A percentile compares a stretch with the other conserved stretches of the same genome.
phyloP scores from a whole-genome alignment of 169 alveolate species.

The Besnoitia besnoiti region DNA sequence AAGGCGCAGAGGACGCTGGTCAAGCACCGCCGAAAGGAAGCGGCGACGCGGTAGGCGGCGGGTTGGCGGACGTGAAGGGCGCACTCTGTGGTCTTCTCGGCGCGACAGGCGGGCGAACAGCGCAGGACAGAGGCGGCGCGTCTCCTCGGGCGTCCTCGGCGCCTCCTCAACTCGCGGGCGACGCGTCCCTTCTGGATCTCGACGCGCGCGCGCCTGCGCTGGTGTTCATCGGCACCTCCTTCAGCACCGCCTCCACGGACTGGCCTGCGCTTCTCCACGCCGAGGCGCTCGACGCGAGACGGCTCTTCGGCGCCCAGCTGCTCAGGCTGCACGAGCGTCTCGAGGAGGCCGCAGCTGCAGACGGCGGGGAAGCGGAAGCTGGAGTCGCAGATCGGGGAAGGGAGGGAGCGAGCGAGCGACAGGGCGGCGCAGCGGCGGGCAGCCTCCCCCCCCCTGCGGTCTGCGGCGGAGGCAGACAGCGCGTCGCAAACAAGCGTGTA shows the following conservation, averaged over 20 bases:
- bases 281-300: not conserved
- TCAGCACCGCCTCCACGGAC: conserved; percentile 43
- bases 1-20: no score
- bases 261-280: not conserved
- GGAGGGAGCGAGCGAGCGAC: not conserved
- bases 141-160: not conserved
- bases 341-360: no score
- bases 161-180: not conserved
- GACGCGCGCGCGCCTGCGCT: not conserved
- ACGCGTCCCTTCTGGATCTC: not conserved
- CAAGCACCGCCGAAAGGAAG: no score
- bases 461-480: not conserved
- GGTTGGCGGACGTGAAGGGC: no score
- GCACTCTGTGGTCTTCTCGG: no score
- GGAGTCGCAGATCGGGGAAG: not conserved
- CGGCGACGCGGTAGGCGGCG: no score
- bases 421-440: not conserved
- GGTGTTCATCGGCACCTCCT: conserved; percentile 19
- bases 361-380: no score
- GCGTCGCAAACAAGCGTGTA: not conserved
- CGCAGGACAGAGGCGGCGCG: no score
- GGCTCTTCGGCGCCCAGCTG: not conserved
- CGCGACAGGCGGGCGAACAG: no score
- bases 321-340: no score
- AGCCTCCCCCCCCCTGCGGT: not conserved